Evolutionary conservation across 257 asterid species (phyloP), one percentile per base, ranked within the genome.

Genomic region (Capsicum pubescens): DNA sequence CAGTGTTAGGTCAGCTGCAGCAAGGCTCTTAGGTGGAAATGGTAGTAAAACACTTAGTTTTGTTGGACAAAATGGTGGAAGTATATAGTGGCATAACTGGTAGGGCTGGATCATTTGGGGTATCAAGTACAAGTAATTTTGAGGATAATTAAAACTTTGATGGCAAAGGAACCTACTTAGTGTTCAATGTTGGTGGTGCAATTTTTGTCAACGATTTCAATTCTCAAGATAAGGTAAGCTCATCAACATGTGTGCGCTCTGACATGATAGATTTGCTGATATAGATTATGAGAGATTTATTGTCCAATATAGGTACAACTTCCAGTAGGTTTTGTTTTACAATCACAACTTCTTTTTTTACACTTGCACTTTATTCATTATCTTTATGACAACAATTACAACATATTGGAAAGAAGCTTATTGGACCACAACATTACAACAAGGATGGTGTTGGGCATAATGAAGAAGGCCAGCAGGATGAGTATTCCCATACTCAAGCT

Each of bases 1-100:
- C 32, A 26, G 32, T 26, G 32, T 26, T 26, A 26, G 32, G 32
- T 1, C 32, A 26, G 32, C 32, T 26, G 32, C 1, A 26, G 32
- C 32, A 26, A 26, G 32, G 32, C 32, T 26, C 32, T 26, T 26
- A 26, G 32, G 32, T 26, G 94, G 95, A 13, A 97, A 97, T 86
- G 99, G 99, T 81, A 91, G 97, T 85, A 90, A 92, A 82, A 90
- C 99, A 35, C 98, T 94, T 93, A 89, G 99, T 95, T 97, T 97
- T 90, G 97, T 91, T 69, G 99, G 98, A 86, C 97, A 97, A 61
- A 97, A 97, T 86, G 99, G 98, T 85, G 97, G 97, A 84, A 91
- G 88, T 88, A 97, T 93, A 91, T 77, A 87, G 88, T 81, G 92
- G 98, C 17, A 83, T 86, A 89, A 90, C 87, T 87, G 87, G 92